Percentiles rank a stretch among this genome's conserved stretches.
Conservation (phyloP, 2,329 filamentous ascomycete species). For the Sporothrix curviconia region DNA sequence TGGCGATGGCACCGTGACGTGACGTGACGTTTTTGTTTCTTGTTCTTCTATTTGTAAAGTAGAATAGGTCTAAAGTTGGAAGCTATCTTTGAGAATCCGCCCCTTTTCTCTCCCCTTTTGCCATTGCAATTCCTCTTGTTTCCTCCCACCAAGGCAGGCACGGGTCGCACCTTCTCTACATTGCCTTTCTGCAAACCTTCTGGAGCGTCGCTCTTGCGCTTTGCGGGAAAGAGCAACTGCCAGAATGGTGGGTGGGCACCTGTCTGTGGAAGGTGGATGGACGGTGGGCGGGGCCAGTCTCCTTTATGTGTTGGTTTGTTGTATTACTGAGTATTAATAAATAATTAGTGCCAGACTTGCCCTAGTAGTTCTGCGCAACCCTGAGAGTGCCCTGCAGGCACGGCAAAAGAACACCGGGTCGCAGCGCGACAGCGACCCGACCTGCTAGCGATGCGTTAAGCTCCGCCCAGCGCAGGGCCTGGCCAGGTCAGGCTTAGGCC, state of each 20-base stretch:
- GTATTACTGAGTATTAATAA: too few species aligned
- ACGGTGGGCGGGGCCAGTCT: too few species aligned
- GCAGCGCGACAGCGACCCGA: not conserved
- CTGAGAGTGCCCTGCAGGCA: not conserved
- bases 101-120: not conserved
- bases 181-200: too few species aligned
- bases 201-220: not conserved
- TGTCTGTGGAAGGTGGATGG: too few species aligned
- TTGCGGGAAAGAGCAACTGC: constrained; percentile 7
- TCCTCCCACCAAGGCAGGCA: not conserved
- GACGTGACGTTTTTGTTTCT: not conserved
- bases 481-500: too few species aligned
- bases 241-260: constrained; percentile 8
- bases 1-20: not conserved
- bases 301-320: too few species aligned
- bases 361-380: too few species aligned
- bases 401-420: not conserved
- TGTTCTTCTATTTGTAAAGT: not conserved
- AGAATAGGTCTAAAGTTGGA: too few species aligned
- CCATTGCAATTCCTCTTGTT: not conserved
- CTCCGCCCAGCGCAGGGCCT: too few species aligned
- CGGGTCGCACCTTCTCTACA: not conserved
- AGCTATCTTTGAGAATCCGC: too few species aligned
- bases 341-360: too few species aligned
- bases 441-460: not conserved